phyloP scores from a whole-genome alignment of 345 rosid species.

The Eutrema yunnanense region DNA sequence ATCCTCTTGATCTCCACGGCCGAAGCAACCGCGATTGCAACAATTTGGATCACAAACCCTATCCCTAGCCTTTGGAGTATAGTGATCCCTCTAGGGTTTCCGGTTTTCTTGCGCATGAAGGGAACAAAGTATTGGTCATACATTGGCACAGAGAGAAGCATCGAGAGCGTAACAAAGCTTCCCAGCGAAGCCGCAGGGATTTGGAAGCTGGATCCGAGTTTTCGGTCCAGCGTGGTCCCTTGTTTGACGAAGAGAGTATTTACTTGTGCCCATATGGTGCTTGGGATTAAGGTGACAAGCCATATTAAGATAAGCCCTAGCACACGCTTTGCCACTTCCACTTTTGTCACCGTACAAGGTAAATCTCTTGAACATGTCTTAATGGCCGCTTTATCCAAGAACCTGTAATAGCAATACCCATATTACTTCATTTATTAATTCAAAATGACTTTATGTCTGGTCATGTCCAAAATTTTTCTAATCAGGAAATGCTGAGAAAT shows the following conservation, averaged over 20 bases:
- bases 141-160: slow-evolving; percentile 78
- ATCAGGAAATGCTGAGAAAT: neutral
- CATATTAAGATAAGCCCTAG: slow-evolving; percentile 67
- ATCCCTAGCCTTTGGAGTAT: slow-evolving; percentile 75
- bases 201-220: slow-evolving; percentile 48
- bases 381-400: slow-evolving; percentile 85
- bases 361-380: slow-evolving; percentile 32
- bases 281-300: slow-evolving; percentile 76
- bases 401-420: slow-evolving; percentile 35
- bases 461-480: neutral
- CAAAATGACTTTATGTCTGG: slow-evolving; percentile 1
- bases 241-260: slow-evolving; percentile 90
- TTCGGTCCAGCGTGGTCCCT: slow-evolving; percentile 75
- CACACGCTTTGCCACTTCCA: slow-evolving; percentile 71
- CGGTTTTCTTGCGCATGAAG: slow-evolving; percentile 55
- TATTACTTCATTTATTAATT: neutral
- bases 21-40: slow-evolving; percentile 69
- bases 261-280: slow-evolving; percentile 87
- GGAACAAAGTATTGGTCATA: slow-evolving; percentile 82
- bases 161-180: slow-evolving; percentile 74
- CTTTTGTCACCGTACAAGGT: slow-evolving; percentile 78
- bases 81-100: slow-evolving; percentile 81
- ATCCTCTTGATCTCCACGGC: slow-evolving; percentile 61
- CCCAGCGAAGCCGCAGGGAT: slow-evolving; percentile 85
- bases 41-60: slow-evolving; percentile 66